Evolutionary conservation across 495 filamentous ascomycete genomes (phyloP).

Genomic region (Aspergillus indologenus): DNA sequence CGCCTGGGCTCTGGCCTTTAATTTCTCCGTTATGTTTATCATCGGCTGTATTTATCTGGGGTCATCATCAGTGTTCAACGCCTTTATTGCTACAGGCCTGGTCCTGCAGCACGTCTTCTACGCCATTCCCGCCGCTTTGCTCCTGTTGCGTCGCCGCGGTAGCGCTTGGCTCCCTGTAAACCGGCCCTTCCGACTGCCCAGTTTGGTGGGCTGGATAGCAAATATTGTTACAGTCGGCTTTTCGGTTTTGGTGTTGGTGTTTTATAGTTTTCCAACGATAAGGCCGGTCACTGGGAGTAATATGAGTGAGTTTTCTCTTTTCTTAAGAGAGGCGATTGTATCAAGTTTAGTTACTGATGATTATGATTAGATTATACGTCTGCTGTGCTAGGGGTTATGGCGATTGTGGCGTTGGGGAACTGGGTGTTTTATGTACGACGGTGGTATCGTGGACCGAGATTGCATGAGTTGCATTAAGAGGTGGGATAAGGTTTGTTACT

Average conservation of each 20-base stretch:
- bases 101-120: slow-evolving; percentile 22
- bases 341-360: background rate
- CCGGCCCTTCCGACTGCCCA: background rate
- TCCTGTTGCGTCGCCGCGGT: slow-evolving; percentile 14
- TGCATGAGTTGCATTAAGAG: background rate
- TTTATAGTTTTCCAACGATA: background rate
- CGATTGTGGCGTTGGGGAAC: background rate
- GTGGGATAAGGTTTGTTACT: too few relatives aligned
- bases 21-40: slow-evolving; percentile 20
- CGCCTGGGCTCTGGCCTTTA: slow-evolving; percentile 19
- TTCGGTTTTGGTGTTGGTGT: background rate
- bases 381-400: background rate
- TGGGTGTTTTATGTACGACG: background rate
- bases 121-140: slow-evolving; percentile 14
- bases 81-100: slow-evolving; percentile 19
- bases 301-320: background rate
- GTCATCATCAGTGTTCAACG: slow-evolving; percentile 26
- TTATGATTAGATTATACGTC: background rate
- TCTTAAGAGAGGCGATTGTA: too few relatives aligned
- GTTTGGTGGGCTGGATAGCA: background rate
- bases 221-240: background rate
- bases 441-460: background rate
- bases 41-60: slow-evolving; percentile 29
- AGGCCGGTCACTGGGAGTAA: background rate
- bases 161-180: background rate